These are phyloP conservation scores for Trichophyton mentagrophytes DNA, from an alignment of 2,329 filamentous ascomycete species.

Conservation along the genomic window DNA sequence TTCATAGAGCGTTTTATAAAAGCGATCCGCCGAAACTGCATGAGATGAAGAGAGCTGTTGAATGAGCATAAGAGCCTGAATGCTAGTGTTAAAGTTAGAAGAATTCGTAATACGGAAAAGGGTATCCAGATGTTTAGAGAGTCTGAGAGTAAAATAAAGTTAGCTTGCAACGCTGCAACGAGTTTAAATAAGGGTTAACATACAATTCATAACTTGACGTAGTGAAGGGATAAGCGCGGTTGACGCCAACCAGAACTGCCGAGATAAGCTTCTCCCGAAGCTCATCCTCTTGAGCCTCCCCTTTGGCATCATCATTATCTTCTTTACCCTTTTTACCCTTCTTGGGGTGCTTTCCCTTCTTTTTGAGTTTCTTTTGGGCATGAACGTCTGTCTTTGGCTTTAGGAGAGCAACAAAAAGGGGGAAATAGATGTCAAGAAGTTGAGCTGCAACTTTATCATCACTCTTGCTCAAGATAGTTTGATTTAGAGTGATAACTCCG, in stretches of 20 bases:
- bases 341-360: not conserved
- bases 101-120: constrained; percentile 94
- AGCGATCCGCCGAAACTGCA: constrained; percentile 72
- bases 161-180: constrained; percentile 4
- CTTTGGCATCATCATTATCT: constrained; percentile 18
- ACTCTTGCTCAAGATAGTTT: constrained; percentile 77
- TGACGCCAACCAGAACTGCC: constrained; percentile 83
- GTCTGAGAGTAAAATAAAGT: constrained; percentile 34
- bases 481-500: constrained; percentile 90
- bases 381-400: constrained; percentile 45
- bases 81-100: constrained; percentile 96
- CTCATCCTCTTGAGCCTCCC: constrained; percentile 46
- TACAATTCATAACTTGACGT: constrained; percentile 64
- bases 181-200: constrained; percentile 18
- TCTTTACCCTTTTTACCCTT: constrained; percentile 35
- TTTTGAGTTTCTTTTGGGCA: constrained; percentile 20
- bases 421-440: constrained; percentile 83
- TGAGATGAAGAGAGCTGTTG: constrained; percentile 78
- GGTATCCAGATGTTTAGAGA: constrained; percentile 83
- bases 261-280: constrained; percentile 84
- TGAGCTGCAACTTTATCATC: constrained; percentile 70
- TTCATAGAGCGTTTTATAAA: constrained; percentile 92
- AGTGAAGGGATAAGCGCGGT: constrained; percentile 88
- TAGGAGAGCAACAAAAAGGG: constrained; percentile 68
- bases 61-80: constrained; percentile 88